These are phyloP conservation scores for Penicillium coprophilum DNA, from an alignment of 495 filamentous ascomycete genomes.

Conservation along the genomic window DNA sequence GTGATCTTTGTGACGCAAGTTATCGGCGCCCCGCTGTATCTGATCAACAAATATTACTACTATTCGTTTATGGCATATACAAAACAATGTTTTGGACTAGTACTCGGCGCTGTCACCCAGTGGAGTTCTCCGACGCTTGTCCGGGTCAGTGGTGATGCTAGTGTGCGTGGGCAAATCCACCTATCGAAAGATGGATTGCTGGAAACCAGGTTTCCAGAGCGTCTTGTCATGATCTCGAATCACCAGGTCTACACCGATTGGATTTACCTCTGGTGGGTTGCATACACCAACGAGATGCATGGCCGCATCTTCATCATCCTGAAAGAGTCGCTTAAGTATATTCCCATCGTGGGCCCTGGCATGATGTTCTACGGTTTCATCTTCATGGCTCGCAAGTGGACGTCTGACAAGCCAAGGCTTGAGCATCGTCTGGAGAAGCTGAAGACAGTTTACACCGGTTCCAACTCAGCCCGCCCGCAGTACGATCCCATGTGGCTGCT, in stretches of 20 bases:
- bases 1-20: slow-evolving; percentile 55
- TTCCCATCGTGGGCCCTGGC: slow-evolving; percentile 61
- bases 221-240: slow-evolving; percentile 64
- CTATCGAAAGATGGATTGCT: slow-evolving; percentile 55
- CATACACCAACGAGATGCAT: slow-evolving; percentile 64
- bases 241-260: slow-evolving; percentile 73
- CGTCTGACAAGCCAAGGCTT: slow-evolving; percentile 59
- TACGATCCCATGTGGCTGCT: slow-evolving; percentile 71
- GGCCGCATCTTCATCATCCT: slow-evolving; percentile 69
- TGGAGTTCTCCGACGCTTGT: slow-evolving; percentile 62
- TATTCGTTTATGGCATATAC: slow-evolving; percentile 66
- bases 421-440: slow-evolving; percentile 60
- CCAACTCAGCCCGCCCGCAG: slow-evolving; percentile 45
- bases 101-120: slow-evolving; percentile 59
- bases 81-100: slow-evolving; percentile 61
- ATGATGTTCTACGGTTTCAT: slow-evolving; percentile 72
- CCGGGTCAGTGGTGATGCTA: slow-evolving; percentile 61
- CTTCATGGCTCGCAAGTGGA: slow-evolving; percentile 69
- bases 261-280: slow-evolving; percentile 71
- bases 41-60: slow-evolving; percentile 58
- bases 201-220: slow-evolving; percentile 57
- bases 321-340: slow-evolving; percentile 66
- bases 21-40: slow-evolving; percentile 58
- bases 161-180: slow-evolving; percentile 57
- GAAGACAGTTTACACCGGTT: slow-evolving; percentile 50